Base-by-base conservation (phyloP, 495 filamentous ascomycete species). In the Talaromyces thailandensis region DNA sequence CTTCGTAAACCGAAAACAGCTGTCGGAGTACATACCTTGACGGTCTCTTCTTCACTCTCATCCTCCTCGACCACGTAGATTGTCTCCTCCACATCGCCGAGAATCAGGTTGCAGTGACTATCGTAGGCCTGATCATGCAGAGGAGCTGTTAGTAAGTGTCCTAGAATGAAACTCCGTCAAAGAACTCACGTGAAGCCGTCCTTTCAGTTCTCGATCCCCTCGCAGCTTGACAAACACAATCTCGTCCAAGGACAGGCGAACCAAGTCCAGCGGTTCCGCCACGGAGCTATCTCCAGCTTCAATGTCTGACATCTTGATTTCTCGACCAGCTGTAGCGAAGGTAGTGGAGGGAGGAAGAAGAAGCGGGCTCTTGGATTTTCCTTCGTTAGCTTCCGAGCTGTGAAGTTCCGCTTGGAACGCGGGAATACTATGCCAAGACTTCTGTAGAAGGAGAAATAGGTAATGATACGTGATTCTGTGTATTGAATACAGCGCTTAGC, bases 71-170 rank as follows among this genome's bases (percentile, higher is more conserved):
- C 86, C 35, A 93, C 75, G 73, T 97, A 99, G 61, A 99, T 88
- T 6, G 92, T 98, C 79, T 99, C 94, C 71, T 97, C 91, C 8
- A 96, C 94, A 53, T 99, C 95, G 4, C 95, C 94, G 2, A 99
- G 81, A 4, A 99, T 91, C n/a, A 98, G 76, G 70, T 99, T 99
- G 84, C 94, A 98, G 72, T 99, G 94, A 68, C 90, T 94, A 71
- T 99, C 94, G 72, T 97, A 99, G 32, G 93, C 94, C 95, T 99
- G 67, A 29, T 48, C 29, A 45, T 29, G 43, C 63, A 70, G 26
- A 6, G 25, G 7, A 50, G 4, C 24, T 4, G 11, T 43, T 11
- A 59, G 35, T 37, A 14, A 59, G 21, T 45, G 56, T 16, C 23
- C 45, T 51, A 18, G n/a, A 1, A 23, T 14, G n/a, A 9, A 16